phyloP scores from a whole-genome alignment of 2,329 filamentous ascomycete genomes.

The Pseudogymnoascus sp. region DNA sequence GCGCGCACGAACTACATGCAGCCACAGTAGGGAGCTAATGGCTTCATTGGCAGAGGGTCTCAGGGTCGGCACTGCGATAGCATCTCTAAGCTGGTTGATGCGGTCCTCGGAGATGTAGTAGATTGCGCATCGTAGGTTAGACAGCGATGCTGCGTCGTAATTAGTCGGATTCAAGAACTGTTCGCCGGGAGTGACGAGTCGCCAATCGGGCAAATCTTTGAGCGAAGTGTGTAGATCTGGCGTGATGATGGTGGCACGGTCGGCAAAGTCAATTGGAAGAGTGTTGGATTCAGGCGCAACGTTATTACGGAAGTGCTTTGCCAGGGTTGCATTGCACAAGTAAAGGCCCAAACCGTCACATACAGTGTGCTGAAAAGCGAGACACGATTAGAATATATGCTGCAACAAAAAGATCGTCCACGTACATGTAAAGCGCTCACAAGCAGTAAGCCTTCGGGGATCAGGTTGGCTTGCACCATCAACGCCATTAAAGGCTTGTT shows the following conservation, averaged over 20 bases:
- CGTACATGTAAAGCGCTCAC: conserved; percentile 6
- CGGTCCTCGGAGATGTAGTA: not conserved
- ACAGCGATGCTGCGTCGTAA: not conserved
- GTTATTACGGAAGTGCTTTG: not conserved
- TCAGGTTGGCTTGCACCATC: not conserved
- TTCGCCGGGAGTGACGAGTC: not conserved
- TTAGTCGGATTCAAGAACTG: conserved; percentile 3
- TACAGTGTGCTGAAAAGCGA: not conserved
- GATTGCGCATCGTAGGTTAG: not conserved
- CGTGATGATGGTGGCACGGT: not conserved
- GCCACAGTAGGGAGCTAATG: not conserved
- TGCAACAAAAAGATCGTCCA: not conserved
- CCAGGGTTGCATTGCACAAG: not conserved
- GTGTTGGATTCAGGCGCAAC: not conserved
- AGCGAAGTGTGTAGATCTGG: not conserved
- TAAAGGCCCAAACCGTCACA: not conserved
- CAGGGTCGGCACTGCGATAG: not conserved
- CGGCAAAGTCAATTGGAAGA: not conserved
- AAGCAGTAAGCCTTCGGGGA: not conserved
- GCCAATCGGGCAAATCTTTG: not conserved
- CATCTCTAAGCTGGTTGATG: not conserved
- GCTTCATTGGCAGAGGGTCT: not conserved
- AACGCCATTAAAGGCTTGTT: not conserved
- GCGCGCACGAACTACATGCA: not conserved
- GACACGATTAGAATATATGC: not conserved